phyloP scores from a whole-genome alignment of 805 yeast species.

The Nakazawaea ishiwadae region DNA sequence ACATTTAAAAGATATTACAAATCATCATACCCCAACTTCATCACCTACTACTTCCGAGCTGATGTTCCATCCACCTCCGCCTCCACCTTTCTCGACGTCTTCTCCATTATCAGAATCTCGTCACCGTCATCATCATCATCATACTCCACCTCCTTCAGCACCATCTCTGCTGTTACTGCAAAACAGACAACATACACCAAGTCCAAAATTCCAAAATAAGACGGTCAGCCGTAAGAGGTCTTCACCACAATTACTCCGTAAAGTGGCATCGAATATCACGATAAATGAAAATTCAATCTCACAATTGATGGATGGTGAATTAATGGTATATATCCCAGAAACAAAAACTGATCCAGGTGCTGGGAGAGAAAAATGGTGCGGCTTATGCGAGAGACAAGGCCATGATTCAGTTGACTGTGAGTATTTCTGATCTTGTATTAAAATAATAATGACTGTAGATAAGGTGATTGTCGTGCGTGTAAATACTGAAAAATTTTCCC shows the following conservation, averaged over 20 bases:
- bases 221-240: too few species aligned
- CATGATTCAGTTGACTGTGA: slow-evolving; percentile 79
- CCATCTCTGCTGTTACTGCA: too few species aligned
- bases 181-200: too few species aligned
- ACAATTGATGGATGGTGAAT: slow-evolving; percentile 27
- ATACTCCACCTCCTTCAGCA: not conserved
- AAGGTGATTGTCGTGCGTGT: not conserved
- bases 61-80: too few species aligned
- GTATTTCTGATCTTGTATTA: slow-evolving; percentile 1
- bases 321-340: slow-evolving; percentile 49
- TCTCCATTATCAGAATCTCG: too few species aligned
- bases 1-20: slow-evolving; percentile 1
- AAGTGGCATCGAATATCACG: slow-evolving; percentile 2
- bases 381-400: slow-evolving; percentile 85
- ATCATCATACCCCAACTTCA: not conserved
- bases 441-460: not conserved
- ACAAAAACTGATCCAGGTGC: slow-evolving; percentile 56
- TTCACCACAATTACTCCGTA: not conserved
- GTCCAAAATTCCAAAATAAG: too few species aligned
- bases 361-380: slow-evolving; percentile 85
- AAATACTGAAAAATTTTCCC: not conserved
- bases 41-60: not conserved
- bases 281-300: slow-evolving; percentile 14
- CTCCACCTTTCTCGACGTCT: too few species aligned
- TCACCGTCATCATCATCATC: not conserved